Conservation (phyloP, 306 rosid species). For the Prosopis cineraria region DNA sequence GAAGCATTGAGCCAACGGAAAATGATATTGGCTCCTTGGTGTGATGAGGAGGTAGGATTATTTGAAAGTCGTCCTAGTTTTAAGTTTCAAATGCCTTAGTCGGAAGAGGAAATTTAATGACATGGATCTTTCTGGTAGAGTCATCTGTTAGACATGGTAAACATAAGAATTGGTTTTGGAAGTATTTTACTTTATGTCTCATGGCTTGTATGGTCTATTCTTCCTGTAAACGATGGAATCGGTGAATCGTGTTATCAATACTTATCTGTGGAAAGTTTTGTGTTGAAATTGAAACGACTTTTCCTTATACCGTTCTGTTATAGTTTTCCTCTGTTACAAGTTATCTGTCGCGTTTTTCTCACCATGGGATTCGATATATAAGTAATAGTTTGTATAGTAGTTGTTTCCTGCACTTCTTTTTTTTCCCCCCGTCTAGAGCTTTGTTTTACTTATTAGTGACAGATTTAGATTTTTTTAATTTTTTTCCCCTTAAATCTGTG, state of each 20-base stretch:
- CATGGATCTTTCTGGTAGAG: too few relatives aligned
- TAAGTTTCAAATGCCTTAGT: too few relatives aligned
- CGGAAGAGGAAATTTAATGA: too few relatives aligned
- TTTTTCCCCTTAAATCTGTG: too few relatives aligned
- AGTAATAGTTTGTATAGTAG: neutral
- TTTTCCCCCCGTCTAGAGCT: neutral
- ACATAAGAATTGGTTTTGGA: too few relatives aligned
- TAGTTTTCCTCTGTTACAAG: neutral
- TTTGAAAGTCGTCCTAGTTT: neutral
- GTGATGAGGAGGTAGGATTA: constrained; percentile 61
- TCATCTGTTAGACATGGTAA: too few relatives aligned
- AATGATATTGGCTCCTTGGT: constrained; percentile 79
- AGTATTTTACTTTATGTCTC: too few relatives aligned
- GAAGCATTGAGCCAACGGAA: constrained; percentile 55
- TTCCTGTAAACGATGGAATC: too few relatives aligned
- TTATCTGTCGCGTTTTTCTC: neutral
- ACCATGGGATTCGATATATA: neutral
- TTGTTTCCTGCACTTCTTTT: neutral
- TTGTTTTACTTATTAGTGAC: neutral
- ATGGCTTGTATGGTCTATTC: too few relatives aligned
- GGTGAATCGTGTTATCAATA: too few relatives aligned
- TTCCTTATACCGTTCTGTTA: neutral
- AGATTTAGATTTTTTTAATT: too few relatives aligned
- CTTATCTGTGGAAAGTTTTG: neutral
- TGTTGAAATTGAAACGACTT: neutral